Percentiles rank a stretch among this genome's conserved stretches.
phyloP scores from a whole-genome alignment of 176 grass and related monocot genomes.

The Echinochloa phyllopogon region DNA sequence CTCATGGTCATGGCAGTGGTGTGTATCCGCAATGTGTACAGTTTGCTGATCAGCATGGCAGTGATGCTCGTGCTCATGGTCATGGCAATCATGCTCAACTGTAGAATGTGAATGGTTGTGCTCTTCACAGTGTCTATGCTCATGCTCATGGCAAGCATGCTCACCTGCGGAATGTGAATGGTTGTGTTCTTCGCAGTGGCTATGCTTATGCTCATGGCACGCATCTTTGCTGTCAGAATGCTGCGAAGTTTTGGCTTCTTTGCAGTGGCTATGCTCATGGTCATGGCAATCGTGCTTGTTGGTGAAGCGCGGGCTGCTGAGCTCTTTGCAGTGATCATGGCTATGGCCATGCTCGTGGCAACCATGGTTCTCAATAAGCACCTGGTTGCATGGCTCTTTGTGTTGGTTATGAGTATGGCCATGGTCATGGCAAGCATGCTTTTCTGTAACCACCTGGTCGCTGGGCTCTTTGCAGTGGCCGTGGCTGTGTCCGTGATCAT shows the following conservation, averaged over 20 bases:
- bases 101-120: conserved; percentile 15
- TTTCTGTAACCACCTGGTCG: conserved; percentile 20
- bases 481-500: conserved; percentile 41
- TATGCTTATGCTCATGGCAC: conserved; percentile 49
- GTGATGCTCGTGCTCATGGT: conserved; percentile 47
- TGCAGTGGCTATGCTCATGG: conserved; percentile 43
- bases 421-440: conserved; percentile 48
- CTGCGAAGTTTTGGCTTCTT: neutral
- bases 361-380: conserved; percentile 22
- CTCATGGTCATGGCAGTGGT: conserved; percentile 45
- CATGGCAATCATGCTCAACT: conserved; percentile 39
- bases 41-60: conserved; percentile 45
- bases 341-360: conserved; percentile 43
- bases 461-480: conserved; percentile 39
- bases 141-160: conserved; percentile 36
- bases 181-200: conserved; percentile 10
- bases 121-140: conserved; percentile 41
- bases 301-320: neutral
- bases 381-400: conserved; percentile 38
- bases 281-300: conserved; percentile 43
- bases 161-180: neutral
- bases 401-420: conserved; percentile 34
- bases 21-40: neutral
- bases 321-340: conserved; percentile 30
- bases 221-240: neutral